Evolutionary conservation across 108 stramenopile species (phyloP).

Genomic region (Fragilaria crotonensis): DNA sequence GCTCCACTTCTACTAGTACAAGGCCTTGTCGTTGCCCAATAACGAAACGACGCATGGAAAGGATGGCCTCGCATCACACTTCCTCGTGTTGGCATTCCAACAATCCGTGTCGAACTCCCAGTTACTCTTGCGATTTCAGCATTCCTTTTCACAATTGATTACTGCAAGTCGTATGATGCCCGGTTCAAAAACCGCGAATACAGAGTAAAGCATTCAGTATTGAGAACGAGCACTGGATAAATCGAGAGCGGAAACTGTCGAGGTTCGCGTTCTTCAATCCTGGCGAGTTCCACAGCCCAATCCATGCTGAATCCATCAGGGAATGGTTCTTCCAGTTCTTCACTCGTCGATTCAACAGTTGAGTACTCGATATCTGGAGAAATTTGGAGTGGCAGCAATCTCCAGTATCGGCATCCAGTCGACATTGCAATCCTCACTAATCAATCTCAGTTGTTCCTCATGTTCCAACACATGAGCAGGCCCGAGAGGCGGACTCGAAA

Average conservation of each 20-base stretch:
- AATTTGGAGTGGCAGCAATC: not conserved
- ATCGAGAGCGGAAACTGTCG: not conserved
- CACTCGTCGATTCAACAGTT: not conserved
- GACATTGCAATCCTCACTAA: not conserved
- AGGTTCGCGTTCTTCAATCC: not conserved
- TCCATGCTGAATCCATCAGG: not conserved
- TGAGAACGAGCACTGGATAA: not conserved
- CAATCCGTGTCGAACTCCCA: not conserved
- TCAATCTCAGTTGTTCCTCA: not conserved
- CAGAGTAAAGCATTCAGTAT: not conserved
- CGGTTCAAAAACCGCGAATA: not conserved
- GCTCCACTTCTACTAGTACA: too few species aligned
- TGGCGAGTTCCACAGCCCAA: not conserved
- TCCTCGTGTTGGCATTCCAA: not conserved
- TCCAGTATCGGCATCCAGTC: not conserved
- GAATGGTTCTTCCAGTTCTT: not conserved
- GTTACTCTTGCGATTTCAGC: not conserved
- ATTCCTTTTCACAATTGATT: not conserved
- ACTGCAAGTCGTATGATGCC: not conserved
- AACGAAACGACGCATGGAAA: too few species aligned
- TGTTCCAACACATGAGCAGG: not conserved
- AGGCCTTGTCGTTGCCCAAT: too few species aligned
- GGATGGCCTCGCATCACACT: too few species aligned
- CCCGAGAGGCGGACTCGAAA: not conserved
- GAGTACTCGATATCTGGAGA: not conserved